Conservation (phyloP, 78 protist genomes). For the Dictyostelium citrinum region DNA sequence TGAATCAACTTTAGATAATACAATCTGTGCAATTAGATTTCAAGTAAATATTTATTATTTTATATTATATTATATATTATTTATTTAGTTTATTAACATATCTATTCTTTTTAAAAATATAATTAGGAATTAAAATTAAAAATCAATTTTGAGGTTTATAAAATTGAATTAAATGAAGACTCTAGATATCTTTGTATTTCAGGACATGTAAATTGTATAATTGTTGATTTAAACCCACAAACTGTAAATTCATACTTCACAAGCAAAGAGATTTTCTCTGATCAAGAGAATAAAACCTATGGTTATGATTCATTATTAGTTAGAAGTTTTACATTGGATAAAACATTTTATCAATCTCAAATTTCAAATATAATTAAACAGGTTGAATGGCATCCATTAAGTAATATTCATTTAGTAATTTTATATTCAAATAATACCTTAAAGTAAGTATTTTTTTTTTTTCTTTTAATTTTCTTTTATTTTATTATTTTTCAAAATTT, state of each 20-base stretch:
- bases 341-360: not conserved
- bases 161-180: slow-evolving; percentile 41
- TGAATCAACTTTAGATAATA: slow-evolving; percentile 18
- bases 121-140: slow-evolving; percentile 43
- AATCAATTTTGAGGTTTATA: slow-evolving; percentile 38
- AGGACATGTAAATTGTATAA: slow-evolving; percentile 29
- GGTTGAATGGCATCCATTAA: slow-evolving; percentile 65
- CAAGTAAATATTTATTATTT: slow-evolving; percentile 8
- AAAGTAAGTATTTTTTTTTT: slow-evolving; percentile 17
- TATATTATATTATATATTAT: not conserved
- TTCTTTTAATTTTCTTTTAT: too few species aligned
- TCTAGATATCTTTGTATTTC: slow-evolving; percentile 23
- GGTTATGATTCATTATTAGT: not conserved
- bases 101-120: too few species aligned
- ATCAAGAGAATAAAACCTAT: not conserved
- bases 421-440: slow-evolving; percentile 41
- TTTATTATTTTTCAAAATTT: not conserved
- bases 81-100: not conserved
- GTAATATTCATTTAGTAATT: slow-evolving; percentile 30
- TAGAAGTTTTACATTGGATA: not conserved
- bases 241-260: slow-evolving; percentile 10
- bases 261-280: not conserved
- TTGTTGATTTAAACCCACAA: slow-evolving; percentile 26
- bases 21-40: slow-evolving; percentile 26
- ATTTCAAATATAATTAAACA: slow-evolving; percentile 10